These are phyloP conservation scores for Rubus parviflorus DNA, from an alignment of 306 rosid species.

Conservation along the genomic window DNA sequence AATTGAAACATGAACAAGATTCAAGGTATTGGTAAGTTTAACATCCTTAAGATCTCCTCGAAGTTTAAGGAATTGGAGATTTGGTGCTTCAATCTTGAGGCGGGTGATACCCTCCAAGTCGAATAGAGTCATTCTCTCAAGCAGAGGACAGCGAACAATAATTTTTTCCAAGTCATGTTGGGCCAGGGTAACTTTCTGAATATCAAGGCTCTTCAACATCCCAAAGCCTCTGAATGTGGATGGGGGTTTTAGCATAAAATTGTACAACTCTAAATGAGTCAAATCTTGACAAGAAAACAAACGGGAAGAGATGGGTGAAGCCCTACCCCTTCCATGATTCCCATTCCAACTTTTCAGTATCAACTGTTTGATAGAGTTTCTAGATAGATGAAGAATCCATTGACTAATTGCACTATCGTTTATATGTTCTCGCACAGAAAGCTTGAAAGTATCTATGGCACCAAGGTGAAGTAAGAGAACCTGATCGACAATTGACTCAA, in stretches of 20 bases:
- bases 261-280: constrained; percentile 48
- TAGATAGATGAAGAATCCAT: constrained; percentile 48
- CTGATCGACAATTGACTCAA: constrained; percentile 9
- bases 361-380: constrained; percentile 45
- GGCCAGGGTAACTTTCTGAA: constrained; percentile 21
- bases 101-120: not conserved
- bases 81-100: not conserved
- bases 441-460: constrained; percentile 41
- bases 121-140: too few species aligned
- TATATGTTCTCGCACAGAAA: constrained; percentile 29
- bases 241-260: constrained; percentile 56
- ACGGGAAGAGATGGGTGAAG: constrained; percentile 44
- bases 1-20: constrained; percentile 39
- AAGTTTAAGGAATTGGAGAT: not conserved
- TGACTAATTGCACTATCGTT: constrained; percentile 30
- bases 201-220: constrained; percentile 59
- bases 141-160: too few species aligned
- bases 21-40: constrained; percentile 38
- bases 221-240: constrained; percentile 43
- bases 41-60: constrained; percentile 48
- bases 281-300: constrained; percentile 50
- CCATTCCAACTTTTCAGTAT: constrained; percentile 57
- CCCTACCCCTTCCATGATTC: constrained; percentile 6
- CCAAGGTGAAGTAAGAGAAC: constrained; percentile 63
- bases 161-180: too few species aligned